A percentile compares a stretch with the other conserved stretches of the same genome.
Conservation (phyloP, 768 basidiomycete genomes). For the Amylocystis lapponica region DNA sequence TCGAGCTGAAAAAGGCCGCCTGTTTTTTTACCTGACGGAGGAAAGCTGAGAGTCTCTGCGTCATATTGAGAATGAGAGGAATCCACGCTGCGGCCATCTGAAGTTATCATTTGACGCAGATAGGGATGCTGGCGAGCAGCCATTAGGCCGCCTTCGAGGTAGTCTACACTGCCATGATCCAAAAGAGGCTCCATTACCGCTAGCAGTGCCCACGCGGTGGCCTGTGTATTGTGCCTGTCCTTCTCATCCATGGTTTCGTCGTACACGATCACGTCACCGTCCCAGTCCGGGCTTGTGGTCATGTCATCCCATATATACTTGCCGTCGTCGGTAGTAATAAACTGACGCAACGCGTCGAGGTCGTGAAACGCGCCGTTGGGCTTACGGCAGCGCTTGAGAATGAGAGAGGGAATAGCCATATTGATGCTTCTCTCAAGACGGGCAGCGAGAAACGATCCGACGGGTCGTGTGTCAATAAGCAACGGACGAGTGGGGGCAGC, state of each 20-base stretch:
- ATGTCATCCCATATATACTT: conserved; percentile 66
- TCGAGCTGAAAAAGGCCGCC: conserved; percentile 67
- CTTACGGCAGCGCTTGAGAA: conserved; percentile 79
- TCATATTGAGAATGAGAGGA: conserved; percentile 8
- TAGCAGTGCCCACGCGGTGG: conserved; percentile 67
- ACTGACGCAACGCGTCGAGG: conserved; percentile 68
- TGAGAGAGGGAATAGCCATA: conserved; percentile 81
- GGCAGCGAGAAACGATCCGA: conserved; percentile 54
- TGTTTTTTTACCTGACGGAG: conserved; percentile 26
- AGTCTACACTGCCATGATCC: conserved; percentile 50
- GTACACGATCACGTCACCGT: conserved; percentile 72
- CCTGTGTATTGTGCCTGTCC: conserved; percentile 48
- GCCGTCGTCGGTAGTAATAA: conserved; percentile 74
- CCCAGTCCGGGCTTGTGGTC: conserved; percentile 53
- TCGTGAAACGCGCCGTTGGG: conserved; percentile 61
- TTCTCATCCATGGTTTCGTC: conserved; percentile 72
- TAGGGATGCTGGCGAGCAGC: conserved; percentile 53
- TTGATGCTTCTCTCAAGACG: conserved; percentile 73
- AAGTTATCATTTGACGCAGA: conserved; percentile 42
- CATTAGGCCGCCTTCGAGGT: conserved; percentile 68
- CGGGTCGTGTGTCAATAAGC: conserved; percentile 78
- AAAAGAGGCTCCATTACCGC: conserved; percentile 57
- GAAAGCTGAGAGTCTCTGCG: no score
- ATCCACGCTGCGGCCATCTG: conserved; percentile 7
- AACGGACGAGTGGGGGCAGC: conserved; percentile 49